phyloP scores from a whole-genome alignment of 345 rosid species.

The Rhodamnia argentea region DNA sequence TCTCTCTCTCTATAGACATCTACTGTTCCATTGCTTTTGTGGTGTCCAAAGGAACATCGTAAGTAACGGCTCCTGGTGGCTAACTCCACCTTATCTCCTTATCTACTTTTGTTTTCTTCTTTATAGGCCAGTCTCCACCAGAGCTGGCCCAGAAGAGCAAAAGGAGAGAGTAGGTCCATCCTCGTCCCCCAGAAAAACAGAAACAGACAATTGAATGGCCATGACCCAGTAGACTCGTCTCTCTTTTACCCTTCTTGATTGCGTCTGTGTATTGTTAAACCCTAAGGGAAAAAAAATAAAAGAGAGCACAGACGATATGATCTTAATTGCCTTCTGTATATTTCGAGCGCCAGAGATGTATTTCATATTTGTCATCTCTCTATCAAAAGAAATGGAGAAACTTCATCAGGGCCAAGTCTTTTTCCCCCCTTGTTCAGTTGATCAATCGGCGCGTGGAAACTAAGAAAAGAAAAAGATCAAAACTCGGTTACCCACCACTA shows the following conservation, averaged over 20 bases:
- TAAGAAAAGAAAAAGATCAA: background rate
- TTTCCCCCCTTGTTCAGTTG: background rate
- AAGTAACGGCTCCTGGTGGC: background rate
- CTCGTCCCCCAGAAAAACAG: background rate
- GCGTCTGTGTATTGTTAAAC: background rate
- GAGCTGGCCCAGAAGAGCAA: background rate
- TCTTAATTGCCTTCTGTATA: background rate
- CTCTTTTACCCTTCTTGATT: background rate
- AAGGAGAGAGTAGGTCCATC: background rate
- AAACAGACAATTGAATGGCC: background rate
- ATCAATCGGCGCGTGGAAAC: background rate
- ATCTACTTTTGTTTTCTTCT: background rate
- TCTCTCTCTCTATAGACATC: background rate
- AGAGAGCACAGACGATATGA: background rate
- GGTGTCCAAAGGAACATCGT: background rate
- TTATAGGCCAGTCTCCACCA: background rate
- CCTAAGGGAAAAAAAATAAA: background rate
- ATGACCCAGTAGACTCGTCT: background rate
- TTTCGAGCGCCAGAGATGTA: background rate
- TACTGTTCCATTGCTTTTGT: slow-evolving; percentile 1
- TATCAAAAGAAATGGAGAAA: background rate
- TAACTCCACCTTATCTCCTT: slow-evolving; percentile 1
- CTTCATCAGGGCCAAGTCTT: background rate
- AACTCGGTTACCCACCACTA: background rate
- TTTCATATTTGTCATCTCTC: background rate